Conservation (phyloP, 2,329 filamentous ascomycete species). For the Phialocephala subalpina region DNA sequence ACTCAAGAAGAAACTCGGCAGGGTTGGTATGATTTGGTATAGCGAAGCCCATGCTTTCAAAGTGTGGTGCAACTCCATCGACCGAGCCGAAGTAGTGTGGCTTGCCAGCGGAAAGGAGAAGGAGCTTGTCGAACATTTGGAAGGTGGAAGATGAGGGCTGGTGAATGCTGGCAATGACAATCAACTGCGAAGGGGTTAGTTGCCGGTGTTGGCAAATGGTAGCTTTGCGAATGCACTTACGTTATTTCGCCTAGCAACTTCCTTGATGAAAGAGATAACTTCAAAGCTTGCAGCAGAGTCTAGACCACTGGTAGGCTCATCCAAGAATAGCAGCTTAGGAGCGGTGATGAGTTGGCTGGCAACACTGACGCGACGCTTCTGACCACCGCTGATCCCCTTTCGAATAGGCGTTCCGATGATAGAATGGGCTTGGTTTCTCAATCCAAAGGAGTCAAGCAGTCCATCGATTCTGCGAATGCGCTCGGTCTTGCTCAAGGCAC, state of each 20-base stretch:
- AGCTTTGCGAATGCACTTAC: conserved; percentile 79
- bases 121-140: conserved; percentile 80
- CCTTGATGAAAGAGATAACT: conserved; percentile 73
- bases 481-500: conserved; percentile 57
- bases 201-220: conserved; percentile 61
- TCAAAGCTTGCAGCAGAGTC: conserved; percentile 69
- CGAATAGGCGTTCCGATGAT: conserved; percentile 83
- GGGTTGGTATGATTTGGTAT: conserved; percentile 79
- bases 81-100: conserved; percentile 78
- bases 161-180: conserved; percentile 85
- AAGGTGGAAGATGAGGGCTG: conserved; percentile 85
- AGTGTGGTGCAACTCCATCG: conserved; percentile 66
- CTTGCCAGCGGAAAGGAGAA: conserved; percentile 75
- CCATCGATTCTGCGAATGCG: conserved; percentile 68
- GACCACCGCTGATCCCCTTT: conserved; percentile 85
- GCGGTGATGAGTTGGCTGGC: conserved; percentile 83
- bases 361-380: conserved; percentile 82
- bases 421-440: conserved; percentile 72
- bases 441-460: conserved; percentile 76
- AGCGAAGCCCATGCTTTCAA: conserved; percentile 63
- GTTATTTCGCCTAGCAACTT: conserved; percentile 48
- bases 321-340: conserved; percentile 82
- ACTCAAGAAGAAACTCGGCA: conserved; percentile 80
- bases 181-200: conserved; percentile 56
- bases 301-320: conserved; percentile 87